phyloP scores from a whole-genome alignment of 257 asterid species.

The Solanum sitiens region DNA sequence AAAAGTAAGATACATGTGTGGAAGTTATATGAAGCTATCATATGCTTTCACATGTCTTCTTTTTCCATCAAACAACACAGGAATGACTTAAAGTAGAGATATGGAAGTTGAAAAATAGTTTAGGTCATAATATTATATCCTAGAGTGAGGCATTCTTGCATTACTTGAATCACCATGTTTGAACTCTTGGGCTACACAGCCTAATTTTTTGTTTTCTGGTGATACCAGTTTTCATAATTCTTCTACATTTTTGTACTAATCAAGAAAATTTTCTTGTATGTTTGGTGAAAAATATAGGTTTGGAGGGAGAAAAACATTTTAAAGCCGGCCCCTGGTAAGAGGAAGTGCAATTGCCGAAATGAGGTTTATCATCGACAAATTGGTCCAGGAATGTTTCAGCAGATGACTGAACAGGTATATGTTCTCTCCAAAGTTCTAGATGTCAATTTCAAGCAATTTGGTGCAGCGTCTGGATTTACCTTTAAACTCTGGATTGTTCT shows the following conservation, averaged over 20 bases:
- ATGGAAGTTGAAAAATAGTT: background rate
- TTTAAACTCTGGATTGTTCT: background rate
- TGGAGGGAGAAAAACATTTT: slow-evolving; percentile 92
- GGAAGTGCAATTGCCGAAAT: slow-evolving; percentile 94
- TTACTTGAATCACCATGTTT: background rate
- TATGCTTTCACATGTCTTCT: background rate
- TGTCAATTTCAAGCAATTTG: background rate
- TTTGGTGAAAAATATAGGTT: slow-evolving; percentile 35
- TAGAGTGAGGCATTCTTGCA: background rate
- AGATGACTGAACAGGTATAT: slow-evolving; percentile 96
- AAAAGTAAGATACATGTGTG: background rate
- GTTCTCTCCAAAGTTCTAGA: background rate
- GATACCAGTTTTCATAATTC: background rate
- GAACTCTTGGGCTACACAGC: background rate
- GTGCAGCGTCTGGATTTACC: background rate
- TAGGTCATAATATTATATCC: background rate
- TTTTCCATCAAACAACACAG: background rate
- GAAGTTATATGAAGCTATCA: background rate
- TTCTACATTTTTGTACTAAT: background rate
- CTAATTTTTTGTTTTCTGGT: background rate
- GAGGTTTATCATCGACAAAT: slow-evolving; percentile 98
- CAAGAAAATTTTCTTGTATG: background rate
- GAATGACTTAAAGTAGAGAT: background rate
- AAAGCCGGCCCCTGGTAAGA: slow-evolving; percentile 94
- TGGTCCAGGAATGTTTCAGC: slow-evolving; percentile 99